Evolutionary conservation across 352 stramenopile genomes (phyloP).

Genomic region (Phytophthora boehmeriae): DNA sequence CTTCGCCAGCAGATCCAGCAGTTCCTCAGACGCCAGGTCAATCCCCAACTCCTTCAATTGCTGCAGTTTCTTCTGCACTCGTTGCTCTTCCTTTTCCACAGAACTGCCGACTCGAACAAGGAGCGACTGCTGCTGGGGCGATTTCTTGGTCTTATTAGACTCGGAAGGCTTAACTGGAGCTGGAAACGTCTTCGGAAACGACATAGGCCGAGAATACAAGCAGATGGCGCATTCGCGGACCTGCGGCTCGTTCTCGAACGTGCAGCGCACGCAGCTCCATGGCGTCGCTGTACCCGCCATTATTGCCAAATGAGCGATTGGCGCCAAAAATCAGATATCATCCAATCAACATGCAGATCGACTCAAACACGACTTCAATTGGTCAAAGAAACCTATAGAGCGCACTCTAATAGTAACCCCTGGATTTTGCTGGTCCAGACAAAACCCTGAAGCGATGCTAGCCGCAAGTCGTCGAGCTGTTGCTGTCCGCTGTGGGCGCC

Average conservation of each 20-base stretch:
- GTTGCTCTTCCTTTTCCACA: conserved; percentile 60
- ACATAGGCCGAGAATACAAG: conserved; percentile 16
- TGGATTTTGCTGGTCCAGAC: conserved; percentile 16
- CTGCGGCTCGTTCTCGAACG: conserved; percentile 63
- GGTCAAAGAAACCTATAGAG: neutral
- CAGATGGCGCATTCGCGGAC: conserved; percentile 68
- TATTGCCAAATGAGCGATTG: conserved; percentile 7
- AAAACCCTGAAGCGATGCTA: conserved; percentile 18
- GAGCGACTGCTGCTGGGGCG: conserved; percentile 37
- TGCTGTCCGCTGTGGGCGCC: neutral
- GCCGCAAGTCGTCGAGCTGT: conserved; percentile 22
- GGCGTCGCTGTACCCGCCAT: conserved; percentile 3
- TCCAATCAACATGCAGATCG: neutral
- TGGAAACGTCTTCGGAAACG: neutral
- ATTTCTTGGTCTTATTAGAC: conserved; percentile 19
- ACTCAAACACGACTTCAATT: neutral
- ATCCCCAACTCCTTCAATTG: conserved; percentile 83
- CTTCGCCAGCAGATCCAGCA: conserved; percentile 62
- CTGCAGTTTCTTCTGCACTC: conserved; percentile 67
- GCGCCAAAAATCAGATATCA: neutral
- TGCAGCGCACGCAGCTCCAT: conserved; percentile 79
- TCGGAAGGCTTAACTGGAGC: neutral
- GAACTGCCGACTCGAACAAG: conserved; percentile 68
- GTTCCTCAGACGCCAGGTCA: conserved; percentile 53
- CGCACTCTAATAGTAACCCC: too few species aligned